Conservation (phyloP, 495 filamentous ascomycete genomes). For the Penicillium psychrofluorescens region DNA sequence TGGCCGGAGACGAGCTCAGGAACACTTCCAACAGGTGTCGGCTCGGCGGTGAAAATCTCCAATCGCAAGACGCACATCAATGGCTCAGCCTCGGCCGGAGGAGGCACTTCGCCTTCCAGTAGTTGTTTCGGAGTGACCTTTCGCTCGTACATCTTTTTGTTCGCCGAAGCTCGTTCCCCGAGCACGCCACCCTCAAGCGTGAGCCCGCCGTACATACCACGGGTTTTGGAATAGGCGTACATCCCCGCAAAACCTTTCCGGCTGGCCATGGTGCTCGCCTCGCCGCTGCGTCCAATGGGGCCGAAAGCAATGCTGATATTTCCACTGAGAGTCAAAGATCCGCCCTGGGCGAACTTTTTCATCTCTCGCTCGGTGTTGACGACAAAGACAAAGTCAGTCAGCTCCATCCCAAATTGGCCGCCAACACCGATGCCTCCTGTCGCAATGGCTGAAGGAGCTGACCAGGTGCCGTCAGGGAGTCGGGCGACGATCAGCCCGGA, state of each 20-base stretch:
- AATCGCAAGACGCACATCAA: conserved; percentile 65
- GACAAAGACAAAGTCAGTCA: conserved; percentile 3
- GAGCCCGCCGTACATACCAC: background rate
- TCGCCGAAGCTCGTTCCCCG: background rate
- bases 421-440: conserved; percentile 2
- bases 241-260: background rate
- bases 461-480: conserved; percentile 77
- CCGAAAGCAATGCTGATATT: background rate
- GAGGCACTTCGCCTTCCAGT: conserved; percentile 60
- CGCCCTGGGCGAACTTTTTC: background rate
- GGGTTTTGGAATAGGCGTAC: conserved; percentile 2
- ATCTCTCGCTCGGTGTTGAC: background rate
- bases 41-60: background rate
- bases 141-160: conserved; percentile 42
- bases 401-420: background rate
- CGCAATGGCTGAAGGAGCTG: conserved; percentile 80
- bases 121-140: conserved; percentile 64
- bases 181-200: background rate
- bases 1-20: background rate
- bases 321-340: conserved; percentile 1
- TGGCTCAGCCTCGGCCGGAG: conserved; percentile 67
- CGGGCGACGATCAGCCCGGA: conserved; percentile 84
- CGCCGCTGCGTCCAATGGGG: conserved; percentile 1
- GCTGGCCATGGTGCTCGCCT: background rate
- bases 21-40: background rate